phyloP scores from a whole-genome alignment of 768 basidiomycete species.

The Calocera viscosa region DNA sequence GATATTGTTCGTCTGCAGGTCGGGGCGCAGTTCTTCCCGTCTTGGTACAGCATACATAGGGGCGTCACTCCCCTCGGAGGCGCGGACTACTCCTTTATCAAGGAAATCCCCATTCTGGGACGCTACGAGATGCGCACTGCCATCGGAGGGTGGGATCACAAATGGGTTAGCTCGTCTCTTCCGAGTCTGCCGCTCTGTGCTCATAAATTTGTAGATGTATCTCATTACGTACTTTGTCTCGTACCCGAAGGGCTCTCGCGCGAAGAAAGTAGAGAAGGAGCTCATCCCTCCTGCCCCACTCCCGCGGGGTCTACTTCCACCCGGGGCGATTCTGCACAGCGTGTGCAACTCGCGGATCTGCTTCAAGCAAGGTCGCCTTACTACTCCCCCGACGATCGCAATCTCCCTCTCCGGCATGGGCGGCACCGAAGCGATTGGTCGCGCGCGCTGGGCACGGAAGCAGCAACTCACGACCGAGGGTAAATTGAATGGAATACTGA shows the following conservation, averaged over 20 bases:
- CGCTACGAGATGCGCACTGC: background rate
- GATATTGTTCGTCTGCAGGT: slow-evolving; percentile 15
- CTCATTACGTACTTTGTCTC: background rate
- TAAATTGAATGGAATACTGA: background rate
- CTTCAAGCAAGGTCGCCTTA: background rate
- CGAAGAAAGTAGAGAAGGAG: background rate
- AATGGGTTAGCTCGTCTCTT: background rate
- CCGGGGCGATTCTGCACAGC: background rate
- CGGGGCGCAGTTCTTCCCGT: slow-evolving; percentile 10
- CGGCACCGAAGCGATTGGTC: background rate
- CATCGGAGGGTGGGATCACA: background rate
- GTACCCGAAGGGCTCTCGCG: background rate
- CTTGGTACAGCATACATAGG: background rate
- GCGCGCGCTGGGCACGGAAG: background rate
- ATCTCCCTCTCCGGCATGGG: background rate
- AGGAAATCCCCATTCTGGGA: background rate
- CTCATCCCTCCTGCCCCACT: background rate
- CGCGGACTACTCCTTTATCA: background rate
- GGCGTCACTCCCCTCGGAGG: background rate
- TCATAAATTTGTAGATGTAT: background rate
- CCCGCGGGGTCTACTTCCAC: background rate
- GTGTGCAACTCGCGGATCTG: background rate
- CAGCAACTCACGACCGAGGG: background rate
- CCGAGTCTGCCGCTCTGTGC: background rate
- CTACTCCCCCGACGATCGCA: background rate